Conservation (phyloP, 202 grass and related monocot genomes). For the Saccharum hybrid region DNA sequence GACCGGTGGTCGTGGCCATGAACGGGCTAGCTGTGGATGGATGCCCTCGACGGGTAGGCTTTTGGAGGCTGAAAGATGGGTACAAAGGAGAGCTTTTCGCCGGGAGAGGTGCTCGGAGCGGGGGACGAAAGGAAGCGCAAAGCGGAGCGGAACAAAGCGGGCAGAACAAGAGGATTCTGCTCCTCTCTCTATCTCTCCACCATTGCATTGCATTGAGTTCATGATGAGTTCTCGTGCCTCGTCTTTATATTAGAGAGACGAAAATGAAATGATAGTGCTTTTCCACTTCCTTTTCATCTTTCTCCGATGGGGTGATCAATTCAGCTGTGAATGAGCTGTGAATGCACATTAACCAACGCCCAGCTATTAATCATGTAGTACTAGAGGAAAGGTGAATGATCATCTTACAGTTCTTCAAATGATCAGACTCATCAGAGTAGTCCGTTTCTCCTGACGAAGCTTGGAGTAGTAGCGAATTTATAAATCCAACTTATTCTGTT, state of each 20-base stretch:
- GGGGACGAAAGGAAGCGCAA: slow-evolving; percentile 40
- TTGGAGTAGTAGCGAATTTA: background rate
- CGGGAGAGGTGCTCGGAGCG: slow-evolving; percentile 41
- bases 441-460: background rate
- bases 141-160: slow-evolving; percentile 42
- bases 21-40: slow-evolving; percentile 13
- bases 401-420: background rate
- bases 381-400: background rate
- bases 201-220: slow-evolving; percentile 1
- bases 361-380: background rate
- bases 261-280: slow-evolving; percentile 28
- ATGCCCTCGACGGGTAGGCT: slow-evolving; percentile 48
- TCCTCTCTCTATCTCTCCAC: background rate
- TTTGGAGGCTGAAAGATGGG: slow-evolving; percentile 53
- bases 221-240: slow-evolving; percentile 27
- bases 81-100: slow-evolving; percentile 55
- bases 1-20: slow-evolving; percentile 22
- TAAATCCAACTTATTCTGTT: background rate
- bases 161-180: background rate
- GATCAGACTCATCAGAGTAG: background rate
- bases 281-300: slow-evolving; percentile 21
- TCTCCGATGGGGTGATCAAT: background rate
- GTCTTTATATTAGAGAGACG: slow-evolving; percentile 24
- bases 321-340: slow-evolving; percentile 12
- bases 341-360: slow-evolving; percentile 7